A percentile compares a stretch with the other conserved stretches of the same genome.
These are phyloP conservation scores for Dryadomyces quercivorus DNA, from an alignment of 2,329 filamentous ascomycete genomes.

Conservation along the genomic window DNA sequence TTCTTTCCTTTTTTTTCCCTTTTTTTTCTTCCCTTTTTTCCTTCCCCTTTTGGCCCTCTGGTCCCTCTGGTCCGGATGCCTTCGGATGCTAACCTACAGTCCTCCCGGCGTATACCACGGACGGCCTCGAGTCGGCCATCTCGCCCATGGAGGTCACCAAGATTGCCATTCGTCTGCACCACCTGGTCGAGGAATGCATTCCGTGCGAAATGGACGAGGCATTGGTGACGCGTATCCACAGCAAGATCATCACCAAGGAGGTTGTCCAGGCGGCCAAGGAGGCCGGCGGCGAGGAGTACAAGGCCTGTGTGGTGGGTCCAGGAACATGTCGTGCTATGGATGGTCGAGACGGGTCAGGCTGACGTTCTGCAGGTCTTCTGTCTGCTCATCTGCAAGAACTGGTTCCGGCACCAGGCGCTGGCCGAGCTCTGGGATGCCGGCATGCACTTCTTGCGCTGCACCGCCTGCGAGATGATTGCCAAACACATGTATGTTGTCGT, in stretches of 20 bases:
- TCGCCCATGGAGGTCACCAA: constrained; percentile 75
- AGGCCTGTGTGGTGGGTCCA: constrained; percentile 53
- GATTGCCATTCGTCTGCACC: constrained; percentile 77
- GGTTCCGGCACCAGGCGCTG: constrained; percentile 68
- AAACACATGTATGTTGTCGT: constrained; percentile 46
- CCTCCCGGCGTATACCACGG: constrained; percentile 49
- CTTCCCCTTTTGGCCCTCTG: too few species aligned
- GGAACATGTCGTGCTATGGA: too few species aligned
- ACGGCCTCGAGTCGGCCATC: constrained; percentile 51
- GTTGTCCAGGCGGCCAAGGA: constrained; percentile 73
- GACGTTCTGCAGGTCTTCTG: constrained; percentile 45
- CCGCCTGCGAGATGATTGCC: constrained; percentile 82
- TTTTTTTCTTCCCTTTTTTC: background rate
- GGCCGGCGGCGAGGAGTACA: constrained; percentile 64
- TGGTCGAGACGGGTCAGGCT: background rate
- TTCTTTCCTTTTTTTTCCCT: background rate
- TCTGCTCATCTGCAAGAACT: constrained; percentile 57
- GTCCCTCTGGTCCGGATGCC: too few species aligned
- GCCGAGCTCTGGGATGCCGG: constrained; percentile 88
- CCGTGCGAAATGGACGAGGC: constrained; percentile 78
- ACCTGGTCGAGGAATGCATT: constrained; percentile 79
- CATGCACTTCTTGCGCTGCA: constrained; percentile 64
- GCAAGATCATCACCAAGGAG: constrained; percentile 66
- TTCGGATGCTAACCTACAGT: constrained; percentile 29
- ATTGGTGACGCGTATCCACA: constrained; percentile 67